Evolutionary conservation across 2,329 filamentous ascomycete genomes (phyloP), one percentile per base, ranked within the genome.

Genomic region (Dothideomycetidae sp.): DNA sequence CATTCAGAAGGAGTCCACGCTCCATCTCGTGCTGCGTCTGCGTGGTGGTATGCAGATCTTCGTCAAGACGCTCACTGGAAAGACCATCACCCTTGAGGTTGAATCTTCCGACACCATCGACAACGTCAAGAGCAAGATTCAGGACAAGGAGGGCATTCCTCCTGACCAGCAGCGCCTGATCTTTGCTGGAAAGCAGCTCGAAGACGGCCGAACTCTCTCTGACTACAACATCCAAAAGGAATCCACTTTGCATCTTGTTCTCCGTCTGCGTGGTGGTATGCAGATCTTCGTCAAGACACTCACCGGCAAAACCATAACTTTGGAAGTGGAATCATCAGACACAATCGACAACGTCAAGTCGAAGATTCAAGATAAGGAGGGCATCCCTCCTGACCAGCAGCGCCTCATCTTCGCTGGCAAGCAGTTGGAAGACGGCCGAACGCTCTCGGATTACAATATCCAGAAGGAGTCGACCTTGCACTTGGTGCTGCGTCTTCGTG

Each of bases 271-370:
- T 75, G 88, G 86, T 75, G 86, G 86, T 67, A 92, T 49, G 47
- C 47, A 49, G 36, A 49, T 49, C 77, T 94, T 93, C 79, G 86
- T 93, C 72, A 94, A 93, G 80, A 93, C 86, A 74, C 82, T 93
- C 62, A 93, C 86, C 73, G 86, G 86, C 70, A 94, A 93, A 81
- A 94, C 86, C 67, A 93, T 93, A 75, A 93, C 86, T 67, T 78
- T 93, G 58, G 85, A 93, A 78, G 85, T 93, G 64, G 85, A 93
- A 78, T 93, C 84, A 59, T 85, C 79, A 62, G 86, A 93, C 70
- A 93, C 86, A 57, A 93, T 94, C 71, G 86, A 94, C 78, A 93
- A 93, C 75, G 86, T 94, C 68, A 94, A 94, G 78, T 78, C 78
- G 68, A 93, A 93, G 80, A 93, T 93, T 66, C 85, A 93, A 71